phyloP scores from a whole-genome alignment of 192 early-diverging fungal species.

The Rhizoclosmatium sp. region DNA sequence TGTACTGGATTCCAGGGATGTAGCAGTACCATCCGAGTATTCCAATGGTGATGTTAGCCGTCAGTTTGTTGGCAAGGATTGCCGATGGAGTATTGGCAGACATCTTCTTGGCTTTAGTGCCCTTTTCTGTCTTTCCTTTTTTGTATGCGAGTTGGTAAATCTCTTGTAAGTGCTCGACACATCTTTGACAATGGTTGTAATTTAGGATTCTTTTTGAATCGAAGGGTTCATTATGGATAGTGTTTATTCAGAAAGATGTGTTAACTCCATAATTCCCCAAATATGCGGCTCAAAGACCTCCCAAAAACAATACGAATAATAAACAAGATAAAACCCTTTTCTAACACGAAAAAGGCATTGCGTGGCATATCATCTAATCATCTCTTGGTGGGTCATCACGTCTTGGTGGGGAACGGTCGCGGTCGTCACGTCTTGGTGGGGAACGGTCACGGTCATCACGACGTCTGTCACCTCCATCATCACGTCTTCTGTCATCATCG shows the following conservation, averaged over 20 bases:
- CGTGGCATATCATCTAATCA: constrained; percentile 33
- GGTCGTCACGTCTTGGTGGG: constrained; percentile 52
- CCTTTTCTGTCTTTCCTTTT: too few species aligned
- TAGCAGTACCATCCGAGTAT: not conserved
- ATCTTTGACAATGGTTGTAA: too few species aligned
- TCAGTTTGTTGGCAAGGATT: not conserved
- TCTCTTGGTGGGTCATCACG: constrained; percentile 53
- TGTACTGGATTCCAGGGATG: not conserved
- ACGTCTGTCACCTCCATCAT: constrained; percentile 36
- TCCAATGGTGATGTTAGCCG: constrained; percentile 9
- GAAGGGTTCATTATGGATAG: too few species aligned
- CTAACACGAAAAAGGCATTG: not conserved
- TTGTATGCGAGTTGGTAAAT: too few species aligned
- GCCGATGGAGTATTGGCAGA: not conserved
- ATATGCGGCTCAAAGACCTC: too few species aligned
- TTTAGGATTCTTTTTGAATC: too few species aligned
- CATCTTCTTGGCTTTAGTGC: too few species aligned
- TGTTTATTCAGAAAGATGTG: too few species aligned
- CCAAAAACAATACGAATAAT: not conserved
- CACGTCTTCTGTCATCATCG: constrained; percentile 18
- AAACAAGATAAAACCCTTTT: not conserved
- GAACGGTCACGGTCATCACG: constrained; percentile 31
- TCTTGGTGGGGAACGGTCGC: constrained; percentile 54
- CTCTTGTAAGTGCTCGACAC: too few species aligned
- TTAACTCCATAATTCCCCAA: too few species aligned